phyloP scores from a whole-genome alignment of 169 alveolate species.

The Perkinsus chesapeaki region DNA sequence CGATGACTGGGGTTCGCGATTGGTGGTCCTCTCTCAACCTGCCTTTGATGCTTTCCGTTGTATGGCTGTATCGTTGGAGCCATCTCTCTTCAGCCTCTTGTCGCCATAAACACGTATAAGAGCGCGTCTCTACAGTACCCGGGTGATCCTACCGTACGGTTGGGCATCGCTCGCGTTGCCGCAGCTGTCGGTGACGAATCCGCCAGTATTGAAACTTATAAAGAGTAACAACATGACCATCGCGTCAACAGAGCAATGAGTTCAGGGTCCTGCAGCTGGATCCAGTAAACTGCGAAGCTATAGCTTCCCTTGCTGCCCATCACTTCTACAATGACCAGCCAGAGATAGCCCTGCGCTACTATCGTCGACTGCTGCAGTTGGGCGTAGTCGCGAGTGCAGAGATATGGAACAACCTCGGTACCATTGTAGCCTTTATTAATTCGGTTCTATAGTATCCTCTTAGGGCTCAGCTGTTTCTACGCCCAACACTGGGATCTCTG shows the following conservation, averaged over 20 bases:
- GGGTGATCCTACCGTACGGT: background rate
- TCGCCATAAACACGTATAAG: background rate
- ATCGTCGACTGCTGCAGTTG: constrained; percentile 66
- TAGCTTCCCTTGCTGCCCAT: constrained; percentile 72
- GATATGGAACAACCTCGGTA: constrained; percentile 73
- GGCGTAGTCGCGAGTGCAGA: constrained; percentile 65
- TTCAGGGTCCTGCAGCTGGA: constrained; percentile 56
- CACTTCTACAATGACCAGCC: constrained; percentile 80
- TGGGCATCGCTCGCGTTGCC: background rate
- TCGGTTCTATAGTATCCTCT: background rate
- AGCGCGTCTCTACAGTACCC: background rate
- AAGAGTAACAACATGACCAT: background rate
- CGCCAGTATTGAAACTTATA: background rate
- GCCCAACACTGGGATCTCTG: constrained; percentile 74
- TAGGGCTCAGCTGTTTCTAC: constrained; percentile 61
- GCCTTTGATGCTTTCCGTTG: constrained; percentile 43
- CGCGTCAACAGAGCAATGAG: background rate
- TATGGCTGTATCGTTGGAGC: background rate
- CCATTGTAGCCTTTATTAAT: constrained; percentile 14
- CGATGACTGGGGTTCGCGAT: no score
- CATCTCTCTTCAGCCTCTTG: background rate
- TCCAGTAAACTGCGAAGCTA: constrained; percentile 72
- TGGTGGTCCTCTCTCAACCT: no score
- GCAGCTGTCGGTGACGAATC: background rate
- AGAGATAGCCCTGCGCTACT: constrained; percentile 74